These are phyloP conservation scores for Ophiostoma quercus DNA, from an alignment of 2,329 filamentous ascomycete species.

Conservation along the genomic window DNA sequence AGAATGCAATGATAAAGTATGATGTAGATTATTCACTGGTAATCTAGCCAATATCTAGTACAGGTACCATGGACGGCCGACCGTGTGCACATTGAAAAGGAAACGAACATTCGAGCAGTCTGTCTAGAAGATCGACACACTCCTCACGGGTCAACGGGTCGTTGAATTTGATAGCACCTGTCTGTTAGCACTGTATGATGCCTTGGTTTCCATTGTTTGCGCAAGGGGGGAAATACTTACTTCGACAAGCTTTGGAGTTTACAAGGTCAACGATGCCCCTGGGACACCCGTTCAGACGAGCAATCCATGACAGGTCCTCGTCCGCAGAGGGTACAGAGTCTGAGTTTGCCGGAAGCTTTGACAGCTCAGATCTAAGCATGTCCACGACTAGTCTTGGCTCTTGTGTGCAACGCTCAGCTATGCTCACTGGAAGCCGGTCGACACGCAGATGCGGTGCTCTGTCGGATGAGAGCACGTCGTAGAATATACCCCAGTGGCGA, in stretches of 20 bases:
- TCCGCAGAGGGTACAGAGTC: slow-evolving; percentile 35
- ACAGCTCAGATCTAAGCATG: background rate
- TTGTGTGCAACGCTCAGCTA: slow-evolving; percentile 67
- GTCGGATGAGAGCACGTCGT: slow-evolving; percentile 36
- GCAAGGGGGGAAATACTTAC: slow-evolving; percentile 32
- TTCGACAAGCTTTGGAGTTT: slow-evolving; percentile 70
- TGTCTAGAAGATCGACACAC: slow-evolving; percentile 53
- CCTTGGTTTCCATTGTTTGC: too few relatives aligned
- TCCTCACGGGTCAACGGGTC: slow-evolving; percentile 56
- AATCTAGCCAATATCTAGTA: slow-evolving; percentile 47
- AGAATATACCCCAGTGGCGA: slow-evolving; percentile 67
- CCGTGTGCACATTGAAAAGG: slow-evolving; percentile 85
- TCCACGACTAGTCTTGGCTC: slow-evolving; percentile 69
- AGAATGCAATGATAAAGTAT: background rate
- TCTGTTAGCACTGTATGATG: slow-evolving; percentile 32
- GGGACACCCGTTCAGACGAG: slow-evolving; percentile 63
- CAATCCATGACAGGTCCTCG: background rate
- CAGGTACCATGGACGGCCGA: slow-evolving; percentile 58
- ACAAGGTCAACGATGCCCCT: slow-evolving; percentile 69
- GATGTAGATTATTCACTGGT: background rate
- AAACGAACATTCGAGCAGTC: slow-evolving; percentile 59
- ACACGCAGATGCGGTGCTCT: slow-evolving; percentile 42
- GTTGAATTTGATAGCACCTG: slow-evolving; percentile 74
- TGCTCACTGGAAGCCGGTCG: slow-evolving; percentile 60
- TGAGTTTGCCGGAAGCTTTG: slow-evolving; percentile 47